Evolutionary conservation across 805 yeast species (phyloP), one percentile per base, ranked within the genome.

Genomic region (Candida golubevii): DNA sequence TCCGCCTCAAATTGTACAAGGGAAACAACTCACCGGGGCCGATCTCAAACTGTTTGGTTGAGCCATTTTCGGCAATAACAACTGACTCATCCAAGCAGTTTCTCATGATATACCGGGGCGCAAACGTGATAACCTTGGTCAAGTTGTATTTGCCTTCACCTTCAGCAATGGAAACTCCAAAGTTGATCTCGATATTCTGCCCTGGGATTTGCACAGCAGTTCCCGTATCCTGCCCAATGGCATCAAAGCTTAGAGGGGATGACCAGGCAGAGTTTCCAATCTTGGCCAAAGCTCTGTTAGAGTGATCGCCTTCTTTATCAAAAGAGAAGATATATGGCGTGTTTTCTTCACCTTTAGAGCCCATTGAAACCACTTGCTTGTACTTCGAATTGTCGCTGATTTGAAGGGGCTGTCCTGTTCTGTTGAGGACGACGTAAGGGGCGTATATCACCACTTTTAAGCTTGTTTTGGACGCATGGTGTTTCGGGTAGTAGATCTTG

Each of bases 301-400:
- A 76, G 26, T 81, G 75, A 39, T 79, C 83, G 9, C 65, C 66
- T 30, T 74, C 77, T 11, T 68, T 69, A 23, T 79, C 83, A 58
- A 88, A 91, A 0, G 99, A 91, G 68, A 93, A 90, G 86, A 93
- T 80, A 46, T 77, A 78, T 0, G 97, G 96, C 4, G 42, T 40
- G 10, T 58, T 49, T 7, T 59, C 59, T 14, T 52, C 59, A 8
- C 50, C 50, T 1, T 37, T 42, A 26, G 47, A 37, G 8, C 39
- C 49, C 31, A 49, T 37, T 1, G 34, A 23, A 4, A 42, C 35
- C 7, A 38, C 41, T 18, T 45, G 46, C 1, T 77, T 60, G 12
- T 64, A 61, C 30, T 59, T 67, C 26, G 75, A 71, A 30, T 82
- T 82, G 40, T 79, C 83, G 48, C 73, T 68, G 12, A 89, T 62